Evolutionary conservation across 2,329 filamentous ascomycete genomes (phyloP).

Genomic region (Alternaria infectoria): DNA sequence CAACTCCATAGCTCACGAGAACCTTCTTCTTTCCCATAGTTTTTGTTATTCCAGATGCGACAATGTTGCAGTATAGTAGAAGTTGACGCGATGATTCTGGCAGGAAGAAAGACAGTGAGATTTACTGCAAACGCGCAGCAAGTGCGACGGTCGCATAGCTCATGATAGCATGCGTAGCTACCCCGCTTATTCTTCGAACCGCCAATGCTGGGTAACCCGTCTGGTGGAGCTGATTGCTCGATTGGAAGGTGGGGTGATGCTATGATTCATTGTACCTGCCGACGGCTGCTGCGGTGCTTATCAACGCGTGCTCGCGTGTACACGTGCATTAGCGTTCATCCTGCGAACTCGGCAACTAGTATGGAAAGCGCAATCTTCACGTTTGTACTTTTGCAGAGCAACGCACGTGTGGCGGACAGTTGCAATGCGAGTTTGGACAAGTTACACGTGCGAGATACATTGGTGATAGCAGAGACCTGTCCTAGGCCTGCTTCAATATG

Average conservation of each 20-base stretch:
- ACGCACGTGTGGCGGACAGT: too few relatives aligned
- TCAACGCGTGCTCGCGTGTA: slow-evolving; percentile 18
- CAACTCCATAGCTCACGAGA: slow-evolving; percentile 69
- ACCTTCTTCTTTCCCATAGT: slow-evolving; percentile 60
- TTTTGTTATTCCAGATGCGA: neutral
- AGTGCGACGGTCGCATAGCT: neutral
- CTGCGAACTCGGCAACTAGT: neutral
- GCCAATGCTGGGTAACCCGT: neutral
- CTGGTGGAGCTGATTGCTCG: slow-evolving; percentile 1
- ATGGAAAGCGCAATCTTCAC: neutral
- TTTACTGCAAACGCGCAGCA: neutral
- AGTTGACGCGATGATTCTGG: too few relatives aligned
- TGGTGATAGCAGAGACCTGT: neutral
- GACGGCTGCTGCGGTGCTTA: slow-evolving; percentile 15
- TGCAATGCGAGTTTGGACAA: neutral
- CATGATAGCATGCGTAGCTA: slow-evolving; percentile 14
- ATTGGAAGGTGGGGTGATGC: slow-evolving; percentile 17
- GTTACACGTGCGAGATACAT: neutral
- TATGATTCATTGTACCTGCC: slow-evolving; percentile 14
- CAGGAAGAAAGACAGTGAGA: neutral
- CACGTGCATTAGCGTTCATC: slow-evolving; percentile 9
- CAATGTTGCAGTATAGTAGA: neutral
- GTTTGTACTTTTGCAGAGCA: neutral
- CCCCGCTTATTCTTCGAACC: slow-evolving; percentile 16
- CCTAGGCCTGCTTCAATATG: neutral